These are phyloP conservation scores for Acephala macrosclerotiorum DNA, from an alignment of 2,329 filamentous ascomycete genomes.

Conservation along the genomic window DNA sequence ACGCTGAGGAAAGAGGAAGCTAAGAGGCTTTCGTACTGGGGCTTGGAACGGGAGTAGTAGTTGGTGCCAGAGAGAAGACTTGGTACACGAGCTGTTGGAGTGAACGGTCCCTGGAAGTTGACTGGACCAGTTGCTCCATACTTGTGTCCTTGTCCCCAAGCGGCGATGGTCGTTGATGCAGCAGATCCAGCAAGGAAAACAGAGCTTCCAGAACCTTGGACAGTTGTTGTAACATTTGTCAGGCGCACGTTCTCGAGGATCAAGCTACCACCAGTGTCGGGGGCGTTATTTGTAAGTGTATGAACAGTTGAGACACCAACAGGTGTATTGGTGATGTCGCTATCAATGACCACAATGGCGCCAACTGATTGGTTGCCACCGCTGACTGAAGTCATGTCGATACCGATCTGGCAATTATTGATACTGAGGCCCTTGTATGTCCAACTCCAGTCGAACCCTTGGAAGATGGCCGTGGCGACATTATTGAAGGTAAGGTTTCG, in stretches of 20 bases:
- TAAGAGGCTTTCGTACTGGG: slow-evolving; percentile 55
- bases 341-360: slow-evolving; percentile 66
- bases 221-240: slow-evolving; percentile 66
- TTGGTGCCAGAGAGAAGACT: slow-evolving; percentile 54
- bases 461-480: slow-evolving; percentile 15
- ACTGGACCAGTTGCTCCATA: slow-evolving; percentile 62
- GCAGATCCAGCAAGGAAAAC: slow-evolving; percentile 71
- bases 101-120: slow-evolving; percentile 49
- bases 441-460: slow-evolving; percentile 25
- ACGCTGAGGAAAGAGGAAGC: slow-evolving; percentile 52
- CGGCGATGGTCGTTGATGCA: slow-evolving; percentile 70
- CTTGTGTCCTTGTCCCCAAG: slow-evolving; percentile 80
- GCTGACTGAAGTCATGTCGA: slow-evolving; percentile 55
- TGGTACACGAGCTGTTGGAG: slow-evolving; percentile 50
- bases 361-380: slow-evolving; percentile 55
- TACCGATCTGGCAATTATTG: slow-evolving; percentile 58
- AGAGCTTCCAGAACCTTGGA: slow-evolving; percentile 72
- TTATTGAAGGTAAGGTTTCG: slow-evolving; percentile 57
- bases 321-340: slow-evolving; percentile 55
- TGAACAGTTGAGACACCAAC: slow-evolving; percentile 58
- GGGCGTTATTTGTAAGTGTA: slow-evolving; percentile 55
- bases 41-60: slow-evolving; percentile 60
- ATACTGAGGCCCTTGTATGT: slow-evolving; percentile 56
- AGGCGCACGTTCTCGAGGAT: slow-evolving; percentile 90
- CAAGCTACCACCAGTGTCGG: slow-evolving; percentile 76